These are phyloP conservation scores for Penicillium sp. DNA, from an alignment of 2,329 filamentous ascomycete genomes.

Conservation along the genomic window DNA sequence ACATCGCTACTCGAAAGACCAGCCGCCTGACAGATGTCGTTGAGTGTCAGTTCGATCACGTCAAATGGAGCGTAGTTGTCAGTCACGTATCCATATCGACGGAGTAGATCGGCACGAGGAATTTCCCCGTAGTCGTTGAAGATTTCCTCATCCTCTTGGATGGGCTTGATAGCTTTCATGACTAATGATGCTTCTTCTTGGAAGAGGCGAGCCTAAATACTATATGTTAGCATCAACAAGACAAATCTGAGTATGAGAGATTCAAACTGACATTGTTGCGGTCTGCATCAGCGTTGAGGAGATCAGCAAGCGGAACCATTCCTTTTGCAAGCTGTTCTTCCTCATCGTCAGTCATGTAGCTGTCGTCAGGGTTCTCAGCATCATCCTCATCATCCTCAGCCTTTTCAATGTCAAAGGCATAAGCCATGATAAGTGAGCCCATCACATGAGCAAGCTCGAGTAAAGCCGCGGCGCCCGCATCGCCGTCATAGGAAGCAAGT, in stretches of 20 bases:
- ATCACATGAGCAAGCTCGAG: constrained; percentile 68
- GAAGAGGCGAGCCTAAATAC: constrained; percentile 54
- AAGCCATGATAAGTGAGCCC: constrained; percentile 88
- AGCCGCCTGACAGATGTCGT: constrained; percentile 51
- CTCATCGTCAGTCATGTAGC: constrained; percentile 60
- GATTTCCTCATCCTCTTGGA: constrained; percentile 70
- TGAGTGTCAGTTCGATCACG: constrained; percentile 72
- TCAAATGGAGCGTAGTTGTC: constrained; percentile 73
- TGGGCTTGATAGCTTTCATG: constrained; percentile 68
- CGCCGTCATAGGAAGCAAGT: constrained; percentile 43
- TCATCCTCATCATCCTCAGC: constrained; percentile 58
- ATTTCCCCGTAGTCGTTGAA: constrained; percentile 88
- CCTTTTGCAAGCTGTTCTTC: constrained; percentile 68
- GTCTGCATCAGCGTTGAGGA: constrained; percentile 82
- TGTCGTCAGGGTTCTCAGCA: constrained; percentile 48
- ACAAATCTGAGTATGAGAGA: background rate
- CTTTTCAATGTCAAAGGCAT: constrained; percentile 77
- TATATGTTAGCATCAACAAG: constrained; percentile 2
- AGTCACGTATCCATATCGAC: constrained; percentile 86
- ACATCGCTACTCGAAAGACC: constrained; percentile 31
- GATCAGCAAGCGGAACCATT: constrained; percentile 88
- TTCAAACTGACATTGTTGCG: constrained; percentile 65
- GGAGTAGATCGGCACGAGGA: constrained; percentile 74
- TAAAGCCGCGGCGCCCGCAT: constrained; percentile 47
- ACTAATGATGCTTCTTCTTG: constrained; percentile 61